Percentiles rank a stretch among this genome's conserved stretches.
Conservation (phyloP, 2,329 filamentous ascomycete species). For the Neoscytalidium dimidiatum region DNA sequence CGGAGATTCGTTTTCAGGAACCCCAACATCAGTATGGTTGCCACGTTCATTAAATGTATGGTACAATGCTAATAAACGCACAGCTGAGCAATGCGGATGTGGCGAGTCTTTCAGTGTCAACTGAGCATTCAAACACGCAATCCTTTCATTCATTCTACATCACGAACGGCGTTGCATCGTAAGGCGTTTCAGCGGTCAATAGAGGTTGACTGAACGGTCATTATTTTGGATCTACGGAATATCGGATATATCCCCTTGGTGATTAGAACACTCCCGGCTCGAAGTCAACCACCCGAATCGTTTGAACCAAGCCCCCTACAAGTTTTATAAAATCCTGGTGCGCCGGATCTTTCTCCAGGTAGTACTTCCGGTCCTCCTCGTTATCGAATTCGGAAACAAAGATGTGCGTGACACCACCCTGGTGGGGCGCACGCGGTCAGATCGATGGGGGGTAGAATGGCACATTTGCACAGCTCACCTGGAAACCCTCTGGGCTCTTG, state of each 20-base stretch:
- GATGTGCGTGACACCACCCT: slow-evolving; percentile 66
- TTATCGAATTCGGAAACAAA: slow-evolving; percentile 70
- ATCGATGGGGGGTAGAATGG: not conserved
- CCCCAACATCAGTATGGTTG: slow-evolving; percentile 90
- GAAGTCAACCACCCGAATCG: slow-evolving; percentile 64
- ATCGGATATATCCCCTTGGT: slow-evolving; percentile 14
- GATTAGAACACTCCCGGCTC: slow-evolving; percentile 51
- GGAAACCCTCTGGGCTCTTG: slow-evolving; percentile 61
- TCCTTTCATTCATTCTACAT: slow-evolving; percentile 18
- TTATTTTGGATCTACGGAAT: slow-evolving; percentile 18
- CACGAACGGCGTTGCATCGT: slow-evolving; percentile 31
- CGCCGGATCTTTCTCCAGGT: slow-evolving; percentile 64
- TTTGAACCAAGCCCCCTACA: slow-evolving; percentile 55
- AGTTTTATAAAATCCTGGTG: slow-evolving; percentile 62
- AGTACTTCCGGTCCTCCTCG: slow-evolving; percentile 67
- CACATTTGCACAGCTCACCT: slow-evolving; percentile 46
- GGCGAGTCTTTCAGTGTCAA: slow-evolving; percentile 83
- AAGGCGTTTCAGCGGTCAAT: slow-evolving; percentile 13
- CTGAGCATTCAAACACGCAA: slow-evolving; percentile 27
- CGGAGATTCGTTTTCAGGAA: slow-evolving; percentile 93
- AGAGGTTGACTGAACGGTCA: not conserved
- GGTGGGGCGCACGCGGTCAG: not conserved
- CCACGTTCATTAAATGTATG: not conserved
- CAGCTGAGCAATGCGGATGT: slow-evolving; percentile 94
- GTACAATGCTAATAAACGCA: slow-evolving; percentile 26